A percentile compares a stretch with the other conserved stretches of the same genome.
These are phyloP conservation scores for Peronospora destructor DNA, from an alignment of 352 stramenopile species.

Conservation along the genomic window DNA sequence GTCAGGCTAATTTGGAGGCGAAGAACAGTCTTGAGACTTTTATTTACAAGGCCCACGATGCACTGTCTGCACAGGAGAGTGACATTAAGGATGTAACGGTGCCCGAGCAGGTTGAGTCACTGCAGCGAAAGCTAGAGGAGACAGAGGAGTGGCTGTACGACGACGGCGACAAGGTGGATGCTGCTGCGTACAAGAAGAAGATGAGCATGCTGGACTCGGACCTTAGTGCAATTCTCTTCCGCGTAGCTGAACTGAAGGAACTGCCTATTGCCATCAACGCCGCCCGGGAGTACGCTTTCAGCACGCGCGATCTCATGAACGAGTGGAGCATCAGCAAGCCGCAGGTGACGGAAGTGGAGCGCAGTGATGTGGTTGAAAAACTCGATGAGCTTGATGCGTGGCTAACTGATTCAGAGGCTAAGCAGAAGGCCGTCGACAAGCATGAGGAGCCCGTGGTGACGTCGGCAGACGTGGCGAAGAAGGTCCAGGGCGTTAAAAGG, in stretches of 20 bases:
- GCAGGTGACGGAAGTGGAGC: slow-evolving; percentile 89
- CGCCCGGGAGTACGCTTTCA: slow-evolving; percentile 53
- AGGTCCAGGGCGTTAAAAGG: slow-evolving; percentile 82
- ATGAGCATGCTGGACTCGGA: slow-evolving; percentile 71
- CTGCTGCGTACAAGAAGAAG: slow-evolving; percentile 83
- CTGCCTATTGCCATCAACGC: slow-evolving; percentile 79
- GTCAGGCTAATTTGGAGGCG: slow-evolving; percentile 63
- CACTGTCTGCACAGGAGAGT: slow-evolving; percentile 67
- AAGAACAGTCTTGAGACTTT: slow-evolving; percentile 91
- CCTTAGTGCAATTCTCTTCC: slow-evolving; percentile 86
- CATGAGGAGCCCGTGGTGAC: slow-evolving; percentile 81
- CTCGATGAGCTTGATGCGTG: slow-evolving; percentile 77
- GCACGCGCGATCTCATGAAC: slow-evolving; percentile 51
- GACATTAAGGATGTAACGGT: slow-evolving; percentile 70
- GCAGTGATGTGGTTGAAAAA: slow-evolving; percentile 80
- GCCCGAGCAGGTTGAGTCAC: slow-evolving; percentile 80
- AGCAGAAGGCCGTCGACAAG: slow-evolving; percentile 57
- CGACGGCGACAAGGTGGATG: slow-evolving; percentile 83
- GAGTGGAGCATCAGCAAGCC: slow-evolving; percentile 61
- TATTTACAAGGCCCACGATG: slow-evolving; percentile 90
- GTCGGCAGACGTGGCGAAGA: slow-evolving; percentile 78
- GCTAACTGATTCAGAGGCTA: slow-evolving; percentile 64
- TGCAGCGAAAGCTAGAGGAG: slow-evolving; percentile 65
- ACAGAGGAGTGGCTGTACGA: slow-evolving; percentile 92
- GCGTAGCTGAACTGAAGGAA: slow-evolving; percentile 76